Conservation (phyloP, 2,329 filamentous ascomycete genomes). For the Emmonsiellopsis sp. region DNA sequence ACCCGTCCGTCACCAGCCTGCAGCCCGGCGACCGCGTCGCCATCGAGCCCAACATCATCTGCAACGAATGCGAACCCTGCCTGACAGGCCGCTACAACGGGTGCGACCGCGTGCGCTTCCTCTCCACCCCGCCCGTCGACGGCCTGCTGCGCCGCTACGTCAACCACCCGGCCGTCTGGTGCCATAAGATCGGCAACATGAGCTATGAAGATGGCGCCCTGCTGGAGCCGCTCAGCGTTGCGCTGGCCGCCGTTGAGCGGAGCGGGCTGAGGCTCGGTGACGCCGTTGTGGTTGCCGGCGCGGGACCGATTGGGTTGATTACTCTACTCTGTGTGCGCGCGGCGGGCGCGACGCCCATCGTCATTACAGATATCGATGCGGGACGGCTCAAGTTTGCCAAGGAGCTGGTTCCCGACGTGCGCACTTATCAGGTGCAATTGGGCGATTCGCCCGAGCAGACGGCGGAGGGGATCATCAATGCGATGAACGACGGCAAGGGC, state of each 20-base stretch:
- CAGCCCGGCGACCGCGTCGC: slow-evolving; percentile 84
- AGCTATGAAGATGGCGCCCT: slow-evolving; percentile 84
- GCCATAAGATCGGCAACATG: slow-evolving; percentile 91
- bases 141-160: slow-evolving; percentile 86
- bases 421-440: slow-evolving; percentile 53
- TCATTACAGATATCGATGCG: slow-evolving; percentile 91
- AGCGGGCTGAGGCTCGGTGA: slow-evolving; percentile 75
- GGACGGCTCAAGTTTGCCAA: slow-evolving; percentile 77
- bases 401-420: slow-evolving; percentile 66
- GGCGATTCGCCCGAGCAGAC: slow-evolving; percentile 54
- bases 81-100: slow-evolving; percentile 91
- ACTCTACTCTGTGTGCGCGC: slow-evolving; percentile 75
- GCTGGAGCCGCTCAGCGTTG: slow-evolving; percentile 82
- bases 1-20: slow-evolving; percentile 63
- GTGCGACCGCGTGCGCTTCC: slow-evolving; percentile 75
- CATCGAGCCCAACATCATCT: slow-evolving; percentile 89
- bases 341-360: slow-evolving; percentile 79
- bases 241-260: slow-evolving; percentile 77
- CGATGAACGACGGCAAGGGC: slow-evolving; percentile 47
- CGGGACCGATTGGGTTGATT: slow-evolving; percentile 87
- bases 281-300: slow-evolving; percentile 79
- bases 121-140: slow-evolving; percentile 81
- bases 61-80: slow-evolving; percentile 81
- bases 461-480: slow-evolving; percentile 56
- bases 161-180: slow-evolving; percentile 90